phyloP scores from a whole-genome alignment of 73 alveolate genomes.

The Vitrella brassicaformis region DNA sequence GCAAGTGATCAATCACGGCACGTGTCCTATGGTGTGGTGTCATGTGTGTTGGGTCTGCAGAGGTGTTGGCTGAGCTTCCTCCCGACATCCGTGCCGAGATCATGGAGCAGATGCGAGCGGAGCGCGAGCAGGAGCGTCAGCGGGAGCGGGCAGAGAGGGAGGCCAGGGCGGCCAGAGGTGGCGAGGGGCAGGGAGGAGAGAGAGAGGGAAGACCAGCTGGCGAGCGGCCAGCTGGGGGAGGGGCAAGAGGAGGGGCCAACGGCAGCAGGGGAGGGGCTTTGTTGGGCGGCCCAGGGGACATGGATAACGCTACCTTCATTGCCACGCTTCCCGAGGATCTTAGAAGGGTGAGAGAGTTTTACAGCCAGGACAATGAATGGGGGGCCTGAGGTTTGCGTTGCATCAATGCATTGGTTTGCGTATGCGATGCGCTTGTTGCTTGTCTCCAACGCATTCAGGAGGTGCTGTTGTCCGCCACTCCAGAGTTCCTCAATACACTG shows the following conservation, averaged over 20 bases:
- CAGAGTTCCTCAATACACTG: background rate
- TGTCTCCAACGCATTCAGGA: background rate
- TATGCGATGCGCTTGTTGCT: no score
- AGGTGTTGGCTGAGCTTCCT: no score
- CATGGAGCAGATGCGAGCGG: no score
- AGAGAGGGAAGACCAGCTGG: background rate
- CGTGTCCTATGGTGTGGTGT: no score
- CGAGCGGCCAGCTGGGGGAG: background rate
- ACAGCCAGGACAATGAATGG: no score
- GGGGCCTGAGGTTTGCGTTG: no score
- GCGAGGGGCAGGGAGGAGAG: background rate
- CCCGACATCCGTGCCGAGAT: background rate
- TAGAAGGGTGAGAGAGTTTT: no score
- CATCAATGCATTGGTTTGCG: no score
- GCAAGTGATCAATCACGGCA: no score
- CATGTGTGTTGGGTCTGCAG: background rate
- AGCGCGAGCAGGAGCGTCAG: no score
- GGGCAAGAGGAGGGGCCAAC: background rate
- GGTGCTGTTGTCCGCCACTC: background rate
- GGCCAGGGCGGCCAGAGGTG: background rate
- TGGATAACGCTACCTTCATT: background rate
- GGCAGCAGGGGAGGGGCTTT: no score
- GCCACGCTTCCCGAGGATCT: background rate
- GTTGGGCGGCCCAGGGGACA: background rate
- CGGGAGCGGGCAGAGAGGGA: no score